Base-by-base conservation (phyloP, 257 asterid species). In the Solanum paucissectum region DNA sequence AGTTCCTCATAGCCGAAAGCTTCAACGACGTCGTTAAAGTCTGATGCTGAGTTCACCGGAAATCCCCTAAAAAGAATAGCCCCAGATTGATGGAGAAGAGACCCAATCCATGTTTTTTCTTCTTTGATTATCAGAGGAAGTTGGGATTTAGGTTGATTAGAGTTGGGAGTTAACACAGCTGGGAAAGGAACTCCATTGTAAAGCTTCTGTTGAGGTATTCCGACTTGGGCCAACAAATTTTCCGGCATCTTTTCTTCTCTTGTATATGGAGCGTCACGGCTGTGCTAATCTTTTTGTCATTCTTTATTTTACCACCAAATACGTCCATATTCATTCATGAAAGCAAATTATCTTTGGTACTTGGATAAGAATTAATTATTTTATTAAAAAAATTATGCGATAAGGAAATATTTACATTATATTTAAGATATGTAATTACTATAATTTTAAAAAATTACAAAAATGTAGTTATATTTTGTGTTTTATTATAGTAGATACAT, bases 11-110 rank as follows among this genome's bases (percentile, higher is more conserved):
- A 94, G 34, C 94, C 98, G 21, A 96, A 95, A 64, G 97, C 97
- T 88, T 94, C 99, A 29, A 96, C 98, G 73, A 92, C 94, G 88
- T 93, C 91, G 88, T 95, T 95, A 94, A 96, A 96, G 88, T 93
- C 98, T 5, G 94, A 91, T 23, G 99, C 96, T 9, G 95, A 87
- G 29, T 87, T 42, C 13, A 93, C 20, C 9, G 92, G 89, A 66
- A 95, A 94, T 8, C 98, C 98, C 20, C 95, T 93, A 25, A 95
- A 93, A n/a, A 96, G 89, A 84, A 95, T 13, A 42, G 99, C 98
- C 38, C 98, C 97, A 85, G 92, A 92, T 85, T 84, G 88, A 72
- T 89, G 94, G 10, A 96, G 92, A 81, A 94, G 90, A 69, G 94
- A 83, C 29, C 90, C 91, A 83, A 96, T 89, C 98, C 95, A 93